Base-by-base conservation (phyloP, 2,329 filamentous ascomycete genomes). In the Periconia sp. region DNA sequence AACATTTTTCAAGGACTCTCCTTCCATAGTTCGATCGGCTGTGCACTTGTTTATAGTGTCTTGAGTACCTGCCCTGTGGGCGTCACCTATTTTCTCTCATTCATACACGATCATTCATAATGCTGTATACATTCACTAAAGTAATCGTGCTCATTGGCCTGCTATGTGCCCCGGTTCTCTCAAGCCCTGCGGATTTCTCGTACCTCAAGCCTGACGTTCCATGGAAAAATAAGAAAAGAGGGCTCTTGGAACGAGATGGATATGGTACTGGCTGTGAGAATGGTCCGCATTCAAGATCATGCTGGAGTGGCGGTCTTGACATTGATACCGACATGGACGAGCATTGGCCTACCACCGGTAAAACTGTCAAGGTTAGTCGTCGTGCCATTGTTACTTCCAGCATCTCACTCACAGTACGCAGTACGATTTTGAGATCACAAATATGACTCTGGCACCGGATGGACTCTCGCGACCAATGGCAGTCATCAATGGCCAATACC, bases 401-500 rank as follows among this genome's bases (percentile, higher is more conserved):
- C 21, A 26, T 4, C n/a, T 11, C n/a, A 17, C 36, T 51, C 49
- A 38, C 43, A 15, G 2, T 15, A 10, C 3, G 3, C 33, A 77
- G 61, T 78, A 77, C 45, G 68, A 70, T 41, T 65, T 77, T 24
- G 70, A 73, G 15, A 61, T 77, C 36, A 68, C 67, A 4, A 74
- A 75, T 35, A 61, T 54, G 0, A 77, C 74, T 4, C 49, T 73
- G 34, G 62, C 74, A 4, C 75, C 73, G 2, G 76, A 79, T 61
- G 77, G 77, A 4, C 65, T 73, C 13, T 54, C 65, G 16, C 61
- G 71, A 15, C 57, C 58, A 1, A 70, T 75, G 41, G 50, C 70
- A 13, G 53, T 73, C 1, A 59, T 79, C 47, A 78, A 79, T 46
- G 73, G 74, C 4, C 71, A 74, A 41, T 70, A 73, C 48, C 76